Evolutionary conservation across 23 red algal genomes (phyloP).

Genomic region (Pyropia yezoensis): DNA sequence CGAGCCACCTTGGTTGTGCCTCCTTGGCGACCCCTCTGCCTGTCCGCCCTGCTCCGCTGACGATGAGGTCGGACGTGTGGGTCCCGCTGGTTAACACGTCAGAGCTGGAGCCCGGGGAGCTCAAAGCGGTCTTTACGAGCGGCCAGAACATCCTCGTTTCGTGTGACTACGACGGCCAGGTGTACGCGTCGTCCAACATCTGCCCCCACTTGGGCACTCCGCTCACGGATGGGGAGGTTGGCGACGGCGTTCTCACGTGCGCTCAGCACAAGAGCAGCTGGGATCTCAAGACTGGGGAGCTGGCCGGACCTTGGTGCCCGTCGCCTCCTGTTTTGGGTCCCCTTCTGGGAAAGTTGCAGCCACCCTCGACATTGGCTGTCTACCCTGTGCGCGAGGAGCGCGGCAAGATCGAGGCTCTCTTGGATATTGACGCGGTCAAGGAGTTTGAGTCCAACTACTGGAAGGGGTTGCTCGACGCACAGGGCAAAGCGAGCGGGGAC

Average conservation of each 20-base stretch:
- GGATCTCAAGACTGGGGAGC: slow-evolving; percentile 72
- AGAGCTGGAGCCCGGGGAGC: slow-evolving; percentile 76
- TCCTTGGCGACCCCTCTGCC: background rate
- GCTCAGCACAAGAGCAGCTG: slow-evolving; percentile 93
- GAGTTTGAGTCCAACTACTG: slow-evolving; percentile 97
- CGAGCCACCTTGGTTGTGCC: too few species aligned
- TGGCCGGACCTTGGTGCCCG: slow-evolving; percentile 86
- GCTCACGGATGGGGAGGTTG: slow-evolving; percentile 66
- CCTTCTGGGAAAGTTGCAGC: slow-evolving; percentile 76
- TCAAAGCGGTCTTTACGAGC: slow-evolving; percentile 66
- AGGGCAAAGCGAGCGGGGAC: slow-evolving; percentile 83
- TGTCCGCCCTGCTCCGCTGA: slow-evolving; percentile 1
- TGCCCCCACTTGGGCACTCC: slow-evolving; percentile 94
- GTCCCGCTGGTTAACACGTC: slow-evolving; percentile 68
- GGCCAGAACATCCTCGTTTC: slow-evolving; percentile 77
- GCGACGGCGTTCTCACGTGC: slow-evolving; percentile 79
- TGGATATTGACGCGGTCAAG: slow-evolving; percentile 70
- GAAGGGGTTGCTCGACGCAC: slow-evolving; percentile 85
- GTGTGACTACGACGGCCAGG: slow-evolving; percentile 91
- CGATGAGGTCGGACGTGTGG: slow-evolving; percentile 90
- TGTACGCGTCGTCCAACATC: slow-evolving; percentile 79
- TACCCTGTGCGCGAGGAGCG: slow-evolving; percentile 81
- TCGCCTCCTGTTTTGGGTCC: slow-evolving; percentile 88
- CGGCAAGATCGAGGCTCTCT: slow-evolving; percentile 81
- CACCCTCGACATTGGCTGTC: slow-evolving; percentile 51